These are phyloP conservation scores for Chrysanthemum makinoi DNA, from an alignment of 129 eudicot species.

Conservation along the genomic window DNA sequence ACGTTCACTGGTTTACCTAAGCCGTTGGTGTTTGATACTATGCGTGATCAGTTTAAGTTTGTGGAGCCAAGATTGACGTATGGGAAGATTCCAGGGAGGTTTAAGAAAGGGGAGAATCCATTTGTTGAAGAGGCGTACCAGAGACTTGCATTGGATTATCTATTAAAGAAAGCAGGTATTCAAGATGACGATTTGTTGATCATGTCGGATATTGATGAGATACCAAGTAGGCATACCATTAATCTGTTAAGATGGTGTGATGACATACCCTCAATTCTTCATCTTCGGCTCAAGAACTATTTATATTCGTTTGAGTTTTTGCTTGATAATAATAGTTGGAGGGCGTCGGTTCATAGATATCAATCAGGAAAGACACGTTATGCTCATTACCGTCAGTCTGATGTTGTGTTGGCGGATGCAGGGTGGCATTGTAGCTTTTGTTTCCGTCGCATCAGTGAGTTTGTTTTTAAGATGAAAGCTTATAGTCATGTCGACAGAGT, in stretches of 20 bases:
- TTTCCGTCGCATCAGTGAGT: slow-evolving; percentile 69
- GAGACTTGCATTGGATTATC: slow-evolving; percentile 74
- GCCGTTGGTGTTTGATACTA: slow-evolving; percentile 55
- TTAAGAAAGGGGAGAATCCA: slow-evolving; percentile 72
- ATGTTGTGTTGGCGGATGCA: slow-evolving; percentile 78
- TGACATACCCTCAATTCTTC: slow-evolving; percentile 68
- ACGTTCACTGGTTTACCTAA: slow-evolving; percentile 81
- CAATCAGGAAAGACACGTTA: slow-evolving; percentile 70
- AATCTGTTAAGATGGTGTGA: slow-evolving; percentile 91
- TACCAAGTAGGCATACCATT: slow-evolving; percentile 86
- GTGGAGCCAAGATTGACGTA: slow-evolving; percentile 74
- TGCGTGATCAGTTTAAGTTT: slow-evolving; percentile 61
- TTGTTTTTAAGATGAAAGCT: slow-evolving; percentile 91
- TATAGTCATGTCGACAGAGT: slow-evolving; percentile 85
- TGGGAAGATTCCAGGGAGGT: slow-evolving; percentile 76
- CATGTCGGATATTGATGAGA: slow-evolving; percentile 94
- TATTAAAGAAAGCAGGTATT: slow-evolving; percentile 71
- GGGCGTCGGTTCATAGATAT: slow-evolving; percentile 80
- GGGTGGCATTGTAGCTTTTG: slow-evolving; percentile 99
- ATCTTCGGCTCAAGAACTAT: slow-evolving; percentile 74
- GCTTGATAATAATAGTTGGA: slow-evolving; percentile 76
- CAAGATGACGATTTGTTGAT: slow-evolving; percentile 83
- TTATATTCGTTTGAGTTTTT: slow-evolving; percentile 82
- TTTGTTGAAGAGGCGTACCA: slow-evolving; percentile 93
- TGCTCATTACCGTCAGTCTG: slow-evolving; percentile 86